Percentiles rank a stretch among this genome's conserved stretches.
Evolutionary conservation across 495 filamentous ascomycete species (phyloP).

Genomic region (Darksidea phi): DNA sequence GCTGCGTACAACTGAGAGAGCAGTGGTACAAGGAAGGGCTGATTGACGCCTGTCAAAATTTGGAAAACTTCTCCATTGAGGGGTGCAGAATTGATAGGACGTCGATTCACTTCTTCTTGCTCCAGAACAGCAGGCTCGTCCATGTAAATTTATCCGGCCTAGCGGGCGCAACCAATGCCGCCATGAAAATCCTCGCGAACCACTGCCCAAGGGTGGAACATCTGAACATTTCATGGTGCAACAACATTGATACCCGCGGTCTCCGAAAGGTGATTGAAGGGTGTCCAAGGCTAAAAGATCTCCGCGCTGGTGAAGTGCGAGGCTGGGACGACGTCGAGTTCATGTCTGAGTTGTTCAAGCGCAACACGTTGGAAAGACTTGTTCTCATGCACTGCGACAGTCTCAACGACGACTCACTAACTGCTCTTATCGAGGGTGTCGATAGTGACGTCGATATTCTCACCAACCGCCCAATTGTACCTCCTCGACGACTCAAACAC

Average conservation of each 20-base stretch:
- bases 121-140: constrained; percentile 70
- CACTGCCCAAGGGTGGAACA: constrained; percentile 77
- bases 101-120: constrained; percentile 76
- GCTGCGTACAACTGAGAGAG: constrained; percentile 73
- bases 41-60: constrained; percentile 76
- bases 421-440: constrained; percentile 68
- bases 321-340: constrained; percentile 74
- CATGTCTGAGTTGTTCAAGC: constrained; percentile 67
- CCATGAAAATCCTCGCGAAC: constrained; percentile 82
- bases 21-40: constrained; percentile 74
- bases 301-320: constrained; percentile 76
- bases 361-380: constrained; percentile 77
- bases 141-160: constrained; percentile 85
- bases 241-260: constrained; percentile 78
- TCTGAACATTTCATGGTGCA: constrained; percentile 91
- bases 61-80: constrained; percentile 83
- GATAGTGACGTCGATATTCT: constrained; percentile 75
- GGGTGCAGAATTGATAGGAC: constrained; percentile 81
- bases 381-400: constrained; percentile 74
- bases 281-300: constrained; percentile 71
- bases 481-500: constrained; percentile 76
- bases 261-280: constrained; percentile 67
- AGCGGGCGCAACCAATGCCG: constrained; percentile 72
- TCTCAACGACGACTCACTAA: constrained; percentile 68
- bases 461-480: constrained; percentile 70